Conservation (phyloP, 331 rosid species). For the Malus hybrid region DNA sequence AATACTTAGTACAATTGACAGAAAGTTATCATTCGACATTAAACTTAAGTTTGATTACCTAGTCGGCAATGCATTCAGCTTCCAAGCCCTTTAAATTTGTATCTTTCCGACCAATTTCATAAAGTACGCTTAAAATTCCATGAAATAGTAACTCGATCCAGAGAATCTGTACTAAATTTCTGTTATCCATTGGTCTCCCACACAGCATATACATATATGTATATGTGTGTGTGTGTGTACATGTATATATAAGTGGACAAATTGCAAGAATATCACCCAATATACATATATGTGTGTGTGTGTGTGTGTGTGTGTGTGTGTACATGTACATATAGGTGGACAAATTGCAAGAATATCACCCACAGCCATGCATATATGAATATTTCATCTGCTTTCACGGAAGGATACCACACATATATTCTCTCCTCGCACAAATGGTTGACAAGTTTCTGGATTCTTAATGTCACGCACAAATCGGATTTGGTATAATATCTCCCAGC, state of each 20-base stretch:
- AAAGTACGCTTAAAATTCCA: not conserved
- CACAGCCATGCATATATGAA: not conserved
- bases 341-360: constrained; percentile 12
- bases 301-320: fast-evolving
- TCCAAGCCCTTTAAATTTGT: not conserved
- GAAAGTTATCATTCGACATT: not conserved
- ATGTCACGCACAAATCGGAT: not conserved
- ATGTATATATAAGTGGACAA: not conserved
- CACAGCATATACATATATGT: not conserved
- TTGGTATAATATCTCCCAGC: not conserved
- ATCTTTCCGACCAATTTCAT: not conserved
- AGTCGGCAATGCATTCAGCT: not conserved
- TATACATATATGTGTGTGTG: no score
- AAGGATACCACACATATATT: not conserved
- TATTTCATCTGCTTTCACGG: not conserved
- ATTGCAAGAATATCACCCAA: constrained; percentile 5
- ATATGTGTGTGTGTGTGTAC: fast-evolving
- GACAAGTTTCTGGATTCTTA: not conserved
- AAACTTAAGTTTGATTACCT: not conserved
- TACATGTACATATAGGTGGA: no score
- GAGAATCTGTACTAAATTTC: not conserved
- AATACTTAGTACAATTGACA: not conserved
- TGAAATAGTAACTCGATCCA: not conserved
- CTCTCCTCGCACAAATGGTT: not conserved
- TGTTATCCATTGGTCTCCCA: not conserved